Conservation (phyloP, 345 rosid genomes). For the Ricinus communis region DNA sequence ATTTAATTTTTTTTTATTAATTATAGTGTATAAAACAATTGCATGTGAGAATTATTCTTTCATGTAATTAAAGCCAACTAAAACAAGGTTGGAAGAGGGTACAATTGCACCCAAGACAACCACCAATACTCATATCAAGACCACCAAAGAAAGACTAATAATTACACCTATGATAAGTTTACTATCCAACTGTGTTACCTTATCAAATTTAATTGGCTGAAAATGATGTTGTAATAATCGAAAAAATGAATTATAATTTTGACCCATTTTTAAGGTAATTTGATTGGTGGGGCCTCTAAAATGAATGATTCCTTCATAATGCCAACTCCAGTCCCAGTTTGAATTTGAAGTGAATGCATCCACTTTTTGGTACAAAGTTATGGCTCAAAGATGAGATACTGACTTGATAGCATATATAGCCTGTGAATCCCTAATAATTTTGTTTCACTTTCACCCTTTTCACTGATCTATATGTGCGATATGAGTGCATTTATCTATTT, state of each 20-base stretch:
- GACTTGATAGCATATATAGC: no score
- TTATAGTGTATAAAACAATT: no score
- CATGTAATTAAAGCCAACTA: background rate
- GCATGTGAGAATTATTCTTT: no score
- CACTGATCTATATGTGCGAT: no score
- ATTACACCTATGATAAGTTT: slow-evolving; percentile 18
- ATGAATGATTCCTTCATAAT: background rate
- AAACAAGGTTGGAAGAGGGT: background rate
- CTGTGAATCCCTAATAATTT: no score
- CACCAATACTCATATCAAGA: background rate
- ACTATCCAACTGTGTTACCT: background rate
- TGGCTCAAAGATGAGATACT: no score
- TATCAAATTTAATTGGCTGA: background rate
- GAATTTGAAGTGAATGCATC: no score
- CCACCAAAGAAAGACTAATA: slow-evolving; percentile 1
- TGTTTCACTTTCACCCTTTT: no score
- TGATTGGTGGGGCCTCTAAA: slow-evolving; percentile 4
- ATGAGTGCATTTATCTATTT: no score
- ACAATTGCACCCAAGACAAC: background rate
- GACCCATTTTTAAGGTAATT: background rate
- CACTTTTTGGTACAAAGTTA: no score
- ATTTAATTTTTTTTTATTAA: no score
- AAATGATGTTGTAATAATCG: background rate
- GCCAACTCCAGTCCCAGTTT: background rate
- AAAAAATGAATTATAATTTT: background rate